Evolutionary conservation across 495 filamentous ascomycete genomes (phyloP).

Genomic region (Neurospora tetraspora): DNA sequence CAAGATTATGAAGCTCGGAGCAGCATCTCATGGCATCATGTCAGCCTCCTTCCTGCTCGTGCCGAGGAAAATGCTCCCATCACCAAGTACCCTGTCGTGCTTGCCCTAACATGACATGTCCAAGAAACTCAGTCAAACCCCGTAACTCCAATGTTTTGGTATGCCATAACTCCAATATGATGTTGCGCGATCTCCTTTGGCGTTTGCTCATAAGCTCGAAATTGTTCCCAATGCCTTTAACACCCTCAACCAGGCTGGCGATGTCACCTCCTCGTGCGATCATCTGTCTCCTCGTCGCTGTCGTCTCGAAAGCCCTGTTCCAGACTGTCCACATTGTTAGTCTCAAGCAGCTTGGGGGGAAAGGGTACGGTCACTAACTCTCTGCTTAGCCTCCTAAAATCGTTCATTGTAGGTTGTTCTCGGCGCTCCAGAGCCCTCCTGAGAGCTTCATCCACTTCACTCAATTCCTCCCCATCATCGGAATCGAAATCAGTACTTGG

Average conservation of each 20-base stretch:
- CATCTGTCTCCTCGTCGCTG: slow-evolving; percentile 18
- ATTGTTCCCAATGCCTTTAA: not conserved
- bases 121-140: not conserved
- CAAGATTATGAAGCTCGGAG: not conserved
- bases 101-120: not conserved
- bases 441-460: slow-evolving; percentile 56
- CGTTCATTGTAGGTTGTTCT: slow-evolving; percentile 37
- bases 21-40: not conserved
- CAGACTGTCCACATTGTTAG: slow-evolving; percentile 20
- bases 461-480: slow-evolving; percentile 51
- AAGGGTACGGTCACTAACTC: slow-evolving; percentile 39
- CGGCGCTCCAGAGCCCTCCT: slow-evolving; percentile 48
- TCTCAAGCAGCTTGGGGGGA: not conserved
- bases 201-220: not conserved
- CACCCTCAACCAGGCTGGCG: slow-evolving; percentile 4
- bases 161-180: not conserved
- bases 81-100: not conserved
- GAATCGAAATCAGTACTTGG: slow-evolving; percentile 39
- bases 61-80: not conserved
- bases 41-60: not conserved
- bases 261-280: not conserved
- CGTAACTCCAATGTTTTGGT: not conserved
- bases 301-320: slow-evolving; percentile 31
- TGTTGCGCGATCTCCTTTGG: not conserved
- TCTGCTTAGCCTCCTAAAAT: slow-evolving; percentile 56